Evolutionary conservation across 495 filamentous ascomycete species (phyloP).

Genomic region (Penicillium silybi): DNA sequence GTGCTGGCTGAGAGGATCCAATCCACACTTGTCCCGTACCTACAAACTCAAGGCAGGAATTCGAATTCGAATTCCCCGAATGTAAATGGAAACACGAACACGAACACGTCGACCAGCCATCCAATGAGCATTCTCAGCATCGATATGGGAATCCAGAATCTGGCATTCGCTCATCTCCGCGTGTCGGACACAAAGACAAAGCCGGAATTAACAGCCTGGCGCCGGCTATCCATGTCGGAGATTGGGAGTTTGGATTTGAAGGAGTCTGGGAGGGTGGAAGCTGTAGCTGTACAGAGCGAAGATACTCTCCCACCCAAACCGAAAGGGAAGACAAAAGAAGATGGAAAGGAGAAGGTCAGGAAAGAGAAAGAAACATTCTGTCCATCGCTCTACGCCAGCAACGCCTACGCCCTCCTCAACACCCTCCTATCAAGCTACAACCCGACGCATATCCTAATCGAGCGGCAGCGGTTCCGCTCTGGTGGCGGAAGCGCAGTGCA

Average conservation of each 20-base stretch:
- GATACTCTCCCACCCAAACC: not conserved
- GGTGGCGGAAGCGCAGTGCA: conserved; percentile 58
- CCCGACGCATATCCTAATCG: conserved; percentile 77
- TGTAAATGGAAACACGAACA: too few species aligned
- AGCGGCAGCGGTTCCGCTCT: conserved; percentile 83
- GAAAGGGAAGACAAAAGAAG: conserved; percentile 3
- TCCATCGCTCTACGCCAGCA: conserved; percentile 52
- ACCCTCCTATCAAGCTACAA: conserved; percentile 42
- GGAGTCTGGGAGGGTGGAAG: not conserved
- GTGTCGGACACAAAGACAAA: conserved; percentile 1
- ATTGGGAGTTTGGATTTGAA: conserved; percentile 11
- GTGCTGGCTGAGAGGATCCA: conserved; percentile 28
- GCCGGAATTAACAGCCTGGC: conserved; percentile 34
- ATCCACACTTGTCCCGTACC: conserved; percentile 8
- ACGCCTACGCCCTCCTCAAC: conserved; percentile 60
- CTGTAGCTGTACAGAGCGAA: not conserved
- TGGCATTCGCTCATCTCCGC: conserved; percentile 59
- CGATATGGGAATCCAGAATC: conserved; percentile 83
- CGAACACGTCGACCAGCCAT: too few species aligned
- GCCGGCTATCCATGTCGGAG: conserved; percentile 28
- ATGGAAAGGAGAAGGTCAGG: not conserved
- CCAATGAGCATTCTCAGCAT: conserved; percentile 63
- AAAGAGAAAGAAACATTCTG: conserved; percentile 45
- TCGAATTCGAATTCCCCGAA: too few species aligned
- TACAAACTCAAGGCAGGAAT: not conserved